Conservation (phyloP, 2,329 filamentous ascomycete species). For the Sporothrix phasma region DNA sequence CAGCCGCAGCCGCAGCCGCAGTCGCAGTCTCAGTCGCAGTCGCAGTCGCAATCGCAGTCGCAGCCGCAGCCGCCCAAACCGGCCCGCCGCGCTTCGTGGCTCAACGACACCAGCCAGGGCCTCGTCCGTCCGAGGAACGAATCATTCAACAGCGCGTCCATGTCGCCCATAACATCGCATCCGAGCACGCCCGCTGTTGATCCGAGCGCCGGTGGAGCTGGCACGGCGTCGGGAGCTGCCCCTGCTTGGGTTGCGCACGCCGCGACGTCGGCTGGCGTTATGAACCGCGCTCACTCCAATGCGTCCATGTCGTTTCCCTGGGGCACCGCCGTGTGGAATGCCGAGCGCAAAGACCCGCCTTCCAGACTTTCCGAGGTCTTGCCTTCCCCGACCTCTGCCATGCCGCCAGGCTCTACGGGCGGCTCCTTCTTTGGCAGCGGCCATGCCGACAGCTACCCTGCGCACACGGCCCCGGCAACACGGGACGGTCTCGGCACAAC, state of each 20-base stretch:
- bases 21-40: neutral
- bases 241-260: slow-evolving; percentile 45
- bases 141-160: slow-evolving; percentile 65
- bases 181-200: slow-evolving; percentile 71
- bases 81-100: slow-evolving; percentile 68
- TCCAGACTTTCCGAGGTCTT: slow-evolving; percentile 64
- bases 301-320: slow-evolving; percentile 51
- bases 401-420: slow-evolving; percentile 34
- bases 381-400: slow-evolving; percentile 60
- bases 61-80: slow-evolving; percentile 43
- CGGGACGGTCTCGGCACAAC: slow-evolving; percentile 40
- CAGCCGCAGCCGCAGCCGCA: neutral
- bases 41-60: neutral
- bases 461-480: slow-evolving; percentile 41
- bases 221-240: neutral
- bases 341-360: slow-evolving; percentile 66
- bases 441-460: slow-evolving; percentile 31
- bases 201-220: slow-evolving; percentile 32
- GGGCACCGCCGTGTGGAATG: slow-evolving; percentile 77
- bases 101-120: slow-evolving; percentile 67
- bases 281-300: slow-evolving; percentile 36
- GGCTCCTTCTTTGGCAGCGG: slow-evolving; percentile 37
- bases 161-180: slow-evolving; percentile 67
- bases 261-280: slow-evolving; percentile 35
- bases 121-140: slow-evolving; percentile 58